Base-by-base conservation (phyloP, 352 stramenopile genomes). In the Globisporangium viniferum region DNA sequence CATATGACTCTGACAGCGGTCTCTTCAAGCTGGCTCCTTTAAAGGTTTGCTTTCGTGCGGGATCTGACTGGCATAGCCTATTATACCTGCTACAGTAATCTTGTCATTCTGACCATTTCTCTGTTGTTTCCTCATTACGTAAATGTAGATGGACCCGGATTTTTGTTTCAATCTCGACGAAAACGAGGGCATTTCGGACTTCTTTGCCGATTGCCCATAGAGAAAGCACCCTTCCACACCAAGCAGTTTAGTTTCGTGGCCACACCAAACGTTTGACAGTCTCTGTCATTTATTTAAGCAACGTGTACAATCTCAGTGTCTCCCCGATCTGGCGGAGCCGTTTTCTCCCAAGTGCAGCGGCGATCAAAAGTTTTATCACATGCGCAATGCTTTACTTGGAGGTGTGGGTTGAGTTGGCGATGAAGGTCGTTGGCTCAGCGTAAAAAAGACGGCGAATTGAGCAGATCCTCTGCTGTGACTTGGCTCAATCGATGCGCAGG, bases 101-200 rank as follows among this genome's bases (percentile, higher is more conserved):
- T 46, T 46, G 39, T 44, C 9, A 44, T 44, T 35, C 20, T 51
- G 6, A 60, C 49, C 3, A 31, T 44, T 44, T 14, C 12, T 46
- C 6, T 18, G 12, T 14, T 6, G 4, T 14, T 46, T 20, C 14
- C 12, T 46, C 14, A 20, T 46, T 46, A 10, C 8, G 2, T 20
- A 2, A 20, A 20, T 64, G 39, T 67, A 93, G 84, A 85, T 87
- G 59, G 88, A 96, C 75, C 88, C 88, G 41, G 88, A 96, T 73
- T 96, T 96, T 62, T 92, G 84, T 73, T 96, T 96, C 73, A 96
- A 94, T 65, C 72, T 96, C 41, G 87, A 94, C 64, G 87, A 94
- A 59, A 93, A 72, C 59, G 88, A 94, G 80, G 87, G 88, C 53
- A 93, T 94, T 48, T 94, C 87, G 48, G 88, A 96, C 66, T 96